These are phyloP conservation scores for Erucastrum elatum DNA, from an alignment of 345 rosid species.

Conservation along the genomic window DNA sequence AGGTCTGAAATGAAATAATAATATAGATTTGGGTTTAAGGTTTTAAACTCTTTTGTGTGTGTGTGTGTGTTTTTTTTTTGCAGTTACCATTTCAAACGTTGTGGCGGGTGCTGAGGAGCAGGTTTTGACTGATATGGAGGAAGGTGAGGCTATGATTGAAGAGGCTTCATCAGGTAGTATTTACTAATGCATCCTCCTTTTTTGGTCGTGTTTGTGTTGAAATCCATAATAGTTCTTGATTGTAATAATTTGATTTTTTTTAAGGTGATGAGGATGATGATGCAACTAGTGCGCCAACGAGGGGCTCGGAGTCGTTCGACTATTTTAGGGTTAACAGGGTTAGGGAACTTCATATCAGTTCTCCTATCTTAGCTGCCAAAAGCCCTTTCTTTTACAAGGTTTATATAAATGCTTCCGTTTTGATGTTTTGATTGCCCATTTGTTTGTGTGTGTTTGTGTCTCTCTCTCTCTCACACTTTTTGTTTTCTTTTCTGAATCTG, in stretches of 20 bases:
- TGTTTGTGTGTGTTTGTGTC: background rate
- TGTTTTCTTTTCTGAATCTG: background rate
- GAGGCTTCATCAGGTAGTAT: conserved; percentile 66
- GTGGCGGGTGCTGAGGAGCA: conserved; percentile 76
- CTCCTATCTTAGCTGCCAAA: conserved; percentile 96
- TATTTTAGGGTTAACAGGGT: conserved; percentile 61
- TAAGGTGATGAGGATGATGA: conserved; percentile 77
- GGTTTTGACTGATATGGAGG: conserved; percentile 79
- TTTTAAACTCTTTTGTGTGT: background rate
- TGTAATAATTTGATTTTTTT: background rate
- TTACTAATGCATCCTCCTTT: background rate
- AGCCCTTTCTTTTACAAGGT: conserved; percentile 98
- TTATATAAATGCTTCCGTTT: background rate
- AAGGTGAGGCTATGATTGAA: conserved; percentile 83
- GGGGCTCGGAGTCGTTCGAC: conserved; percentile 68
- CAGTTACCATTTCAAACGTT: conserved; percentile 57
- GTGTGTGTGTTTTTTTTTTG: background rate
- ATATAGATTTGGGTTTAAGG: background rate
- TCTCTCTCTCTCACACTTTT: background rate
- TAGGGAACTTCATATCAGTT: conserved; percentile 88
- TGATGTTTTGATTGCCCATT: background rate
- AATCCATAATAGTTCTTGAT: background rate
- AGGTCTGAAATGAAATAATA: background rate
- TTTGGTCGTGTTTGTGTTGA: too few relatives aligned
- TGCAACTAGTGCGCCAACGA: conserved; percentile 56